Percentiles rank a stretch among this genome's conserved stretches.
These are phyloP conservation scores for Cutaneotrichosporon arboriforme DNA, from an alignment of 1,284 basidiomycete genomes.

Conservation along the genomic window DNA sequence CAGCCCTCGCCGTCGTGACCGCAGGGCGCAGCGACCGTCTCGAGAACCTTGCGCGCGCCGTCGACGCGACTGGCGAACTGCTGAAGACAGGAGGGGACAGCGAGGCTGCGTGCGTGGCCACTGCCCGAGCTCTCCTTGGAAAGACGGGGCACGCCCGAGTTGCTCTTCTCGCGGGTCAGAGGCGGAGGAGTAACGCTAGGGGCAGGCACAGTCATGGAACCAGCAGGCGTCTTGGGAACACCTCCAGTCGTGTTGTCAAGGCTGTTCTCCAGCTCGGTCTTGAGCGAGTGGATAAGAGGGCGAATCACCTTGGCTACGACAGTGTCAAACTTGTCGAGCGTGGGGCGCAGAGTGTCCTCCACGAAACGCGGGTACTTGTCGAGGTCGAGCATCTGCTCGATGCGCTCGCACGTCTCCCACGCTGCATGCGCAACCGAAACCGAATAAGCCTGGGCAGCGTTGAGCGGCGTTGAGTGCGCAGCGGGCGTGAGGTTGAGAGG, in stretches of 20 bases:
- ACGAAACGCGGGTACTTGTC: slow-evolving; percentile 46
- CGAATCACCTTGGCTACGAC: slow-evolving; percentile 48
- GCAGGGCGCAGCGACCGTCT: slow-evolving; percentile 42
- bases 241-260: slow-evolving; percentile 30
- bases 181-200: slow-evolving; percentile 14
- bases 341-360: slow-evolving; percentile 56
- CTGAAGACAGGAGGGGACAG: slow-evolving; percentile 42
- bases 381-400: slow-evolving; percentile 46
- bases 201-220: slow-evolving; percentile 32
- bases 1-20: slow-evolving; percentile 48
- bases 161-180: slow-evolving; percentile 29
- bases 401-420: slow-evolving; percentile 48
- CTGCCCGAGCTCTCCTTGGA: slow-evolving; percentile 37
- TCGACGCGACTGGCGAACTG: slow-evolving; percentile 47
- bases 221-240: slow-evolving; percentile 35
- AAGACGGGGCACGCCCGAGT: slow-evolving; percentile 25
- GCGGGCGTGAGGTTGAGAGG: slow-evolving; percentile 35
- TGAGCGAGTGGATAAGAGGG: slow-evolving; percentile 41
- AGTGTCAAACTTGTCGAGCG: slow-evolving; percentile 55
- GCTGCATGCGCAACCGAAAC: slow-evolving; percentile 47
- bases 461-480: slow-evolving; percentile 34
- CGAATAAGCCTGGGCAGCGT: slow-evolving; percentile 44
- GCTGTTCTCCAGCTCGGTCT: slow-evolving; percentile 42
- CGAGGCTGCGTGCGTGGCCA: slow-evolving; percentile 29
- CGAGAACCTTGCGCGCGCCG: slow-evolving; percentile 41